phyloP scores from a whole-genome alignment of 495 filamentous ascomycete genomes.

The Haplographium delicatum region DNA sequence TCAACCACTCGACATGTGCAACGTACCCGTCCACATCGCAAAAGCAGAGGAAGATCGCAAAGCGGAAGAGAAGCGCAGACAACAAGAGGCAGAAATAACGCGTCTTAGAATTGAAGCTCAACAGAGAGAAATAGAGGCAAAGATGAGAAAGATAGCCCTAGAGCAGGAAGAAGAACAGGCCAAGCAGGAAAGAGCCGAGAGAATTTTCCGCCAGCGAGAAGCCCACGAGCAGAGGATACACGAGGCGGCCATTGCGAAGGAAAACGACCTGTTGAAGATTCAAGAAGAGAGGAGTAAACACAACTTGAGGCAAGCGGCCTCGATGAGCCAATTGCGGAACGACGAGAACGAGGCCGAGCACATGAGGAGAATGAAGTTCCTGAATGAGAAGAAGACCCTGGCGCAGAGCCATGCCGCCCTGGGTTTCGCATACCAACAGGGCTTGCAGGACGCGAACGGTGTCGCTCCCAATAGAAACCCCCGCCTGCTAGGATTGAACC shows the following conservation, averaged over 20 bases:
- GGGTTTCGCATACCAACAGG: conserved; percentile 3
- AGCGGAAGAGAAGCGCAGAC: conserved; percentile 2
- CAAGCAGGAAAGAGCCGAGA: conserved; percentile 10
- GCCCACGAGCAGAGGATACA: conserved; percentile 12
- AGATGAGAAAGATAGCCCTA: conserved; percentile 1
- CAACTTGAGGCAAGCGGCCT: conserved; percentile 13
- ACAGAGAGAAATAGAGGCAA: conserved; percentile 3
- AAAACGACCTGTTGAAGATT: conserved; percentile 12
- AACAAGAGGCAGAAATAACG: conserved; percentile 3
- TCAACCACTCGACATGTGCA: conserved; percentile 11
- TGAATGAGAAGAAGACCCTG: conserved; percentile 10
- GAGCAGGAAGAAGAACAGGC: conserved; percentile 16
- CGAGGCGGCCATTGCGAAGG: conserved; percentile 11
- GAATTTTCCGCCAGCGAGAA: conserved; percentile 12
- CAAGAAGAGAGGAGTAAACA: conserved; percentile 7
- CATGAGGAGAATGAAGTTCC: conserved; percentile 10
- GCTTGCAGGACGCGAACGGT: conserved; percentile 3
- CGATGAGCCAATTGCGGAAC: conserved; percentile 13
- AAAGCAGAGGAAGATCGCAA: conserved; percentile 14
- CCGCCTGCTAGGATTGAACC: conserved; percentile 6
- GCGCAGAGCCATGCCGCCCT: conserved; percentile 13
- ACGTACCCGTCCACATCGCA: conserved; percentile 6
- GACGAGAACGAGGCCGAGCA: conserved; percentile 16
- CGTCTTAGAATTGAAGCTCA: conserved; percentile 11
- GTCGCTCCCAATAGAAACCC: neutral